These are phyloP conservation scores for Pseudogymnoascus sp. DNA, from an alignment of 2,329 filamentous ascomycete genomes.

Conservation along the genomic window DNA sequence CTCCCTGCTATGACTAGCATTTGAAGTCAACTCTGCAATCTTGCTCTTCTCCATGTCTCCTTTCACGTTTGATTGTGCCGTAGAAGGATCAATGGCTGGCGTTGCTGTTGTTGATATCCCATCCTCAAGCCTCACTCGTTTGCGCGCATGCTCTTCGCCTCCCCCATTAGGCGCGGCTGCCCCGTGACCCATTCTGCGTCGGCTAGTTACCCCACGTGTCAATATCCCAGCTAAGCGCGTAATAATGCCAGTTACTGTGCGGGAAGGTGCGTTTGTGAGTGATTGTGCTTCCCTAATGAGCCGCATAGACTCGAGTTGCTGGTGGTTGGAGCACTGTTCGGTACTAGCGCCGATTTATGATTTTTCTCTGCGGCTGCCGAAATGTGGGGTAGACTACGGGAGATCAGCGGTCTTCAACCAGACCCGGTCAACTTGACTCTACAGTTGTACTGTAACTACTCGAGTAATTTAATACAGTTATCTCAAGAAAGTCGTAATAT, in stretches of 20 bases:
- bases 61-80: neutral
- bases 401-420: neutral
- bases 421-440: neutral
- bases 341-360: slow-evolving; percentile 7
- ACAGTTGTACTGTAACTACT: too few relatives aligned
- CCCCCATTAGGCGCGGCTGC: neutral
- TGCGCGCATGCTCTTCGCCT: slow-evolving; percentile 13
- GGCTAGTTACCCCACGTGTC: slow-evolving; percentile 1
- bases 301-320: neutral
- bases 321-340: neutral
- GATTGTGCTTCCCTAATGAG: neutral
- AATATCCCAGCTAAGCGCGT: neutral
- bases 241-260: neutral
- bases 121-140: slow-evolving; percentile 13
- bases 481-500: too few relatives aligned
- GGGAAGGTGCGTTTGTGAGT: slow-evolving; percentile 5
- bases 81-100: slow-evolving; percentile 1
- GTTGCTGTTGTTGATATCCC: slow-evolving; percentile 5
- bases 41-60: slow-evolving; percentile 4
- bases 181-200: neutral
- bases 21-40: neutral
- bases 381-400: neutral
- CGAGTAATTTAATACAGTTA: too few relatives aligned
- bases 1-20: slow-evolving; percentile 17
- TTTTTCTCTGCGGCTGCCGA: slow-evolving; percentile 2